These are phyloP conservation scores for Corylus americana DNA, from an alignment of 306 rosid genomes.

Conservation along the genomic window DNA sequence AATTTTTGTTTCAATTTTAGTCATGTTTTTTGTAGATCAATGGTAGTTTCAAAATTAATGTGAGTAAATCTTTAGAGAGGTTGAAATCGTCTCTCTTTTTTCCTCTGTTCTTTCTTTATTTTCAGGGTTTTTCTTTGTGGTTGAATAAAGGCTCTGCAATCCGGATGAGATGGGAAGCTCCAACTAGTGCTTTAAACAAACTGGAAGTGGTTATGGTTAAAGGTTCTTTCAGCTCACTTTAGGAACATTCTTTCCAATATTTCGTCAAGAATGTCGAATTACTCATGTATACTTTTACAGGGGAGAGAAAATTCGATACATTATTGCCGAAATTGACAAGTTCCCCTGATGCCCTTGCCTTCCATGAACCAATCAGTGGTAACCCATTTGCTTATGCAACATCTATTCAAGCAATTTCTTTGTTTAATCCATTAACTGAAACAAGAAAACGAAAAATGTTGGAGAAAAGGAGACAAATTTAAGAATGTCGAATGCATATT, in stretches of 20 bases:
- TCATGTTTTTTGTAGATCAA: background rate
- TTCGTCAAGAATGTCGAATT: background rate
- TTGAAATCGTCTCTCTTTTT: background rate
- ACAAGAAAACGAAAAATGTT: background rate
- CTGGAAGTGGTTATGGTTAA: slow-evolving; percentile 52
- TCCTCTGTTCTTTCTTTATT: background rate
- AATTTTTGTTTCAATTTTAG: background rate
- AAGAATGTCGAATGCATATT: slow-evolving; percentile 12
- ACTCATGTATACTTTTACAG: slow-evolving; percentile 37
- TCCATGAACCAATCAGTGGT: slow-evolving; percentile 37
- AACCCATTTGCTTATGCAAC: slow-evolving; percentile 1
- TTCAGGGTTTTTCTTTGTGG: slow-evolving; percentile 72
- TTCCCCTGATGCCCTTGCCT: slow-evolving; percentile 14
- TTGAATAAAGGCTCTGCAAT: slow-evolving; percentile 69
- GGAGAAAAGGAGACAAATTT: background rate
- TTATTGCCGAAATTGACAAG: slow-evolving; percentile 32
- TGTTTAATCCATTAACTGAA: background rate
- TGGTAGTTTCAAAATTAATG: background rate
- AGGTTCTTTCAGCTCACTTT: slow-evolving; percentile 35
- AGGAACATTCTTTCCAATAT: background rate
- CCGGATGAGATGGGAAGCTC: slow-evolving; percentile 60
- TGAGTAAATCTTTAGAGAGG: background rate
- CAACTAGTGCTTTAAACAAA: slow-evolving; percentile 32
- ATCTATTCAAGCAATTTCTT: background rate
- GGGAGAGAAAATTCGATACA: slow-evolving; percentile 37